These are phyloP conservation scores for Pyrenula aspistea DNA, from an alignment of 495 filamentous ascomycete genomes.

Conservation along the genomic window DNA sequence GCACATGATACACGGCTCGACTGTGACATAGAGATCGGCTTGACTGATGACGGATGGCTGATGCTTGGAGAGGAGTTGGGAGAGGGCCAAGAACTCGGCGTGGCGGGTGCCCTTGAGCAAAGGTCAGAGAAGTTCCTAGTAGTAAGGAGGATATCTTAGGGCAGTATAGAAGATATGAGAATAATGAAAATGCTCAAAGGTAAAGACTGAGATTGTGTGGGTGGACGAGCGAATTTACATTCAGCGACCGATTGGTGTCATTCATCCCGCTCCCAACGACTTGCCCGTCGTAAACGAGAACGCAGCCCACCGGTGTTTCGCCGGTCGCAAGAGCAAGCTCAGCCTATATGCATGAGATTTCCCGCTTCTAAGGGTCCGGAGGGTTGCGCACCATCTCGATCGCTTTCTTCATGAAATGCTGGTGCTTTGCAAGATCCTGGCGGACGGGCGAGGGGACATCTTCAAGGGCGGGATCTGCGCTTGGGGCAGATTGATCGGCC, in stretches of 20 bases:
- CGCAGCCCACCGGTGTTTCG: conserved; percentile 94
- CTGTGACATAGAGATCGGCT: conserved; percentile 85
- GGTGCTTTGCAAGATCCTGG: conserved; percentile 20
- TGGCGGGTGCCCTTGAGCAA: conserved; percentile 81
- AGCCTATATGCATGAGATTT: conserved; percentile 38
- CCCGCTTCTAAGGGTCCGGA: background rate
- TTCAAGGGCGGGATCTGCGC: too few species aligned
- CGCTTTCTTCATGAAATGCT: conserved; percentile 58
- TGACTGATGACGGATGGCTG: conserved; percentile 49
- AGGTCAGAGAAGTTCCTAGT: too few species aligned
- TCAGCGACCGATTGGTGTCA: conserved; percentile 79
- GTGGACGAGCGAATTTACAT: conserved; percentile 29
- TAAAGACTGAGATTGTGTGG: conserved; percentile 1
- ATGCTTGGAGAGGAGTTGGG: conserved; percentile 42
- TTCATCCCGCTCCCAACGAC: conserved; percentile 88
- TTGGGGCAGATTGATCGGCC: too few species aligned
- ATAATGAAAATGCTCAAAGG: background rate
- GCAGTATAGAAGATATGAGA: background rate
- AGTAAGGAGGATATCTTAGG: conserved; percentile 1
- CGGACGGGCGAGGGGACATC: background rate
- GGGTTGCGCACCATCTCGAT: conserved; percentile 45
- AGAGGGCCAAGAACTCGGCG: conserved; percentile 83
- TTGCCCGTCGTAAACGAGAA: conserved; percentile 62
- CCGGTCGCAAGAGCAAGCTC: conserved; percentile 65
- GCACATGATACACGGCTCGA: conserved; percentile 98